These are phyloP conservation scores for Pseudomonodictys pantanalensis DNA, from an alignment of 495 filamentous ascomycete genomes.

Conservation along the genomic window DNA sequence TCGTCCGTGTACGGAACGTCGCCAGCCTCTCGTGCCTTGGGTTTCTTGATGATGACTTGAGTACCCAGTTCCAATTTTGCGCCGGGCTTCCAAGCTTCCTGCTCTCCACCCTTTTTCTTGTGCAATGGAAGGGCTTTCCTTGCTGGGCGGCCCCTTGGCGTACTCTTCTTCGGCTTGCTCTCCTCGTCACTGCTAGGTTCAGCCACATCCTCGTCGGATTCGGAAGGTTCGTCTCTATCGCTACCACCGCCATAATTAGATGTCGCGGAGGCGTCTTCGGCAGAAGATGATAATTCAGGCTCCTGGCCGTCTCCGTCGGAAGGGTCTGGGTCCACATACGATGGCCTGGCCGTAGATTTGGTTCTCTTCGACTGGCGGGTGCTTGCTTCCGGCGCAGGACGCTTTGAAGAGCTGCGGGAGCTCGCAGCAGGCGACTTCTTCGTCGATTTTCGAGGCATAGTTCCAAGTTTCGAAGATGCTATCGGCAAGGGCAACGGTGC, in stretches of 20 bases:
- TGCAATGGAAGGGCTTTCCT: slow-evolving; percentile 30
- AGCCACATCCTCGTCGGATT: slow-evolving; percentile 24
- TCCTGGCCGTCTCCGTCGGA: slow-evolving; percentile 26
- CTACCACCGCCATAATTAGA: slow-evolving; percentile 45
- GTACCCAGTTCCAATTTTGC: slow-evolving; percentile 60
- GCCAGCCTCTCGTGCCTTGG: slow-evolving; percentile 65
- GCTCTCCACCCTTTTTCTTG: slow-evolving; percentile 39
- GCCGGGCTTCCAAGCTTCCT: slow-evolving; percentile 59
- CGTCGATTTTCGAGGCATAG: slow-evolving; percentile 21
- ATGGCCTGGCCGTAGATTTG: slow-evolving; percentile 57
- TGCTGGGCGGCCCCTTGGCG: slow-evolving; percentile 19
- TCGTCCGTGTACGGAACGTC: slow-evolving; percentile 65
- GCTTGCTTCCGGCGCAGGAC: slow-evolving; percentile 30
- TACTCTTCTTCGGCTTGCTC: slow-evolving; percentile 29
- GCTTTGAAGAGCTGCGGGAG: slow-evolving; percentile 34
- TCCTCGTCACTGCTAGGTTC: slow-evolving; percentile 40
- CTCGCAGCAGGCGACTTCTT: slow-evolving; percentile 1
- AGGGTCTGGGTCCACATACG: slow-evolving; percentile 53
- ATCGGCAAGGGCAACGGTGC: neutral
- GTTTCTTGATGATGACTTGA: slow-evolving; percentile 64
- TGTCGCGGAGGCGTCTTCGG: slow-evolving; percentile 33
- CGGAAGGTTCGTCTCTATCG: slow-evolving; percentile 1
- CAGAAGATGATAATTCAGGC: slow-evolving; percentile 19
- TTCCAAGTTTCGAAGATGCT: neutral
- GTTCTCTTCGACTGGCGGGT: slow-evolving; percentile 47